phyloP scores from a whole-genome alignment of 352 stramenopile species.

The Phytopythium helicoides region DNA sequence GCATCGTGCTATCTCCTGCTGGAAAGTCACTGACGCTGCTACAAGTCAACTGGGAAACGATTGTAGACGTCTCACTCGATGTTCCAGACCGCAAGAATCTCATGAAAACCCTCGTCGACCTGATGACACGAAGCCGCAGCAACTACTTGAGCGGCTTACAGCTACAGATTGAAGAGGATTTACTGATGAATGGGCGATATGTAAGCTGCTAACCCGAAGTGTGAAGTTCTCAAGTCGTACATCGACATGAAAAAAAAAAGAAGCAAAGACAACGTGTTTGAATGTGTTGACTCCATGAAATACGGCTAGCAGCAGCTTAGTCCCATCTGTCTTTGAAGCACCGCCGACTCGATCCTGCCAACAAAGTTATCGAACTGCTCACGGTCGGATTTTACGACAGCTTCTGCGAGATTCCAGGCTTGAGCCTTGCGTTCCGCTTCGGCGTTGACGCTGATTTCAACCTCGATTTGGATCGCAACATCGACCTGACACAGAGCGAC shows the following conservation, averaged over 20 bases:
- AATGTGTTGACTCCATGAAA: too few species aligned
- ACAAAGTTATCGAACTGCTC: too few species aligned
- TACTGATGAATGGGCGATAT: neutral
- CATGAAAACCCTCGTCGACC: neutral
- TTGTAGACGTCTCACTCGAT: neutral
- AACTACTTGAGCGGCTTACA: neutral
- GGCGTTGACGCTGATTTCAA: neutral
- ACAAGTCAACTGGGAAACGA: slow-evolving; percentile 3
- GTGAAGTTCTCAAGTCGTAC: neutral
- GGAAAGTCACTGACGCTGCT: neutral
- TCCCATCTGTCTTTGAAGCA: neutral
- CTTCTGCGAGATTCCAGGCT: neutral
- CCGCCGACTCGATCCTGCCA: neutral
- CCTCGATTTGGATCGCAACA: neutral
- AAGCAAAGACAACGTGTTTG: too few species aligned
- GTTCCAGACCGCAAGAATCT: neutral
- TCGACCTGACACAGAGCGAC: neutral
- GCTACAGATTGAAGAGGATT: slow-evolving; percentile 4
- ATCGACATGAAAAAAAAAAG: too few species aligned
- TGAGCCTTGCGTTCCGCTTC: neutral
- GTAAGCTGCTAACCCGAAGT: neutral
- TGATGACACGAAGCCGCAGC: neutral
- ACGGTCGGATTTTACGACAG: neutral
- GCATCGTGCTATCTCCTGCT: neutral
- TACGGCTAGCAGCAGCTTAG: too few species aligned